Evolutionary conservation across 2,329 filamentous ascomycete species (phyloP), one percentile per base, ranked within the genome.

Genomic region (Neonectria sp.): DNA sequence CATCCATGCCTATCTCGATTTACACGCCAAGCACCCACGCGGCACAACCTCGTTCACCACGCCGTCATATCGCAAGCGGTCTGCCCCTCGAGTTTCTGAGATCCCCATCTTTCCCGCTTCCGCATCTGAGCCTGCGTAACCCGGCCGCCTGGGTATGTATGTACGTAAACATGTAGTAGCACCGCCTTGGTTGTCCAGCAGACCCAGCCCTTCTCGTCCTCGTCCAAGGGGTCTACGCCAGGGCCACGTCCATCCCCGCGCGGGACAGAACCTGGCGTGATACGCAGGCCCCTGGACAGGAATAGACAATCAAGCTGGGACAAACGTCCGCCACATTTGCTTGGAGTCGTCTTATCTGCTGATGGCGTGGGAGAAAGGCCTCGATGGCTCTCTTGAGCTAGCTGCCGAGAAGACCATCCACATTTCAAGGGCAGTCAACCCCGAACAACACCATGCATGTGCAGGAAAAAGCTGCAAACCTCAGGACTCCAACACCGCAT

Each of bases 121-220:
- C 31, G 43, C 13, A 56, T 45, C 31, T 15, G 64, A 55, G 55
- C 51, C 60, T 63, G 70, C 66, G 66, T 49, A 68, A 66, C 63
- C 66, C 65, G 24, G 65, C 46, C 60, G 59, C 57, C 55, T 60
- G 67, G 63, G 55, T 57, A 60, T 55, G 55, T 57, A 60, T 55
- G 67, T 12, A 45, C n/a, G 40, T 24, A 40, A 45, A 11, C 8
- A 45, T 21, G n/a, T 68, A 27, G 29, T 68, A 35, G 25, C 51
- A 68, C 64, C n/a, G 63, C 24, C 62, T 48, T 55, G 62, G 56
- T 60, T 49, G 48, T 35, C 29, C 31, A 35, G 49, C 49, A 33
- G 27, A n/a, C 25, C 33, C 9, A 31, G 33, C 21, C 21, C n/a
- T 52, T 31, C 24, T 27, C 25, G 17, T n/a, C 2, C 55, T 40